Conservation (phyloP, 768 basidiomycete species). For the Tricholoma furcatifolium region DNA sequence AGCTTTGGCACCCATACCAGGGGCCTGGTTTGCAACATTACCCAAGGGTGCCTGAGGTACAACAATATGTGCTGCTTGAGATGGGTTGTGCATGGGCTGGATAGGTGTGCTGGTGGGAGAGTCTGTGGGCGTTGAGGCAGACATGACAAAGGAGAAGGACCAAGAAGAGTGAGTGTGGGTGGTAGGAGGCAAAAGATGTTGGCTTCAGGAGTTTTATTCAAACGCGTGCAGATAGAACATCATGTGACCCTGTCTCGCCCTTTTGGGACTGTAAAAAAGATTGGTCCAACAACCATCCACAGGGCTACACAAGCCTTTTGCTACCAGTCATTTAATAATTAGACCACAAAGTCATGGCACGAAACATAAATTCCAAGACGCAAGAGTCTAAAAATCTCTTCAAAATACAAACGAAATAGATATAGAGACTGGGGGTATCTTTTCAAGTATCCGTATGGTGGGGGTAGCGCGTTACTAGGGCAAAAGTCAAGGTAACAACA, state of each 20-base stretch:
- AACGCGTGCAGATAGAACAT: conserved; percentile 12
- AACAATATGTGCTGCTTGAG: conserved; percentile 73
- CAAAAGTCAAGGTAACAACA: not conserved
- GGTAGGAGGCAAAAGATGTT: not conserved
- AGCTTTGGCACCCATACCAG: conserved; percentile 86
- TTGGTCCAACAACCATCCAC: not conserved
- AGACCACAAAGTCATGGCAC: too few species aligned
- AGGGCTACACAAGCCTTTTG: not conserved
- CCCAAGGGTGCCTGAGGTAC: conserved; percentile 81
- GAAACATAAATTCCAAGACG: too few species aligned
- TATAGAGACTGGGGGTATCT: too few species aligned
- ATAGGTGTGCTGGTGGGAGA: conserved; percentile 64
- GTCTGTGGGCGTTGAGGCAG: conserved; percentile 62
- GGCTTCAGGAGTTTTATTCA: conserved; percentile 4
- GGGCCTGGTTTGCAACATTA: conserved; percentile 55
- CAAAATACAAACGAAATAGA: too few species aligned
- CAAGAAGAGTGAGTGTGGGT: not conserved
- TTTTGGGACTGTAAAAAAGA: not conserved
- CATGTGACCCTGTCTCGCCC: conserved; percentile 15
- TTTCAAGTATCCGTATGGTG: too few species aligned
- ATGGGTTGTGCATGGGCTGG: conserved; percentile 84
- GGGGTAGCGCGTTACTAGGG: too few species aligned
- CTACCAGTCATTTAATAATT: too few species aligned
- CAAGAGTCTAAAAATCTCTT: too few species aligned
- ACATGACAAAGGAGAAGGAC: conserved; percentile 30